These are phyloP conservation scores for Gilbertella persicaria DNA, from an alignment of 371 early-diverging fungal species.

Conservation along the genomic window DNA sequence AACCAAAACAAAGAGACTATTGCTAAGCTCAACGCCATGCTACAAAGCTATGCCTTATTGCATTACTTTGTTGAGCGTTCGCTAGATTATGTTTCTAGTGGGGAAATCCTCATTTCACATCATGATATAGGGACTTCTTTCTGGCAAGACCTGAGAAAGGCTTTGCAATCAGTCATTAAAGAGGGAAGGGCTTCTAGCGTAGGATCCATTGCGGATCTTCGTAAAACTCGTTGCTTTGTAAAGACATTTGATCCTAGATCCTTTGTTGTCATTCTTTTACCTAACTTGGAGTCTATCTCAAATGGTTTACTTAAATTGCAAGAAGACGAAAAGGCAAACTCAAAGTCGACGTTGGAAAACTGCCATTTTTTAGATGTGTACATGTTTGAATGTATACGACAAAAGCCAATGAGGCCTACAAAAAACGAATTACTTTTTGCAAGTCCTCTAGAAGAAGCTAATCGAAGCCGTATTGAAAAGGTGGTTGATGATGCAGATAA, in stretches of 20 bases:
- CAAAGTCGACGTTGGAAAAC: slow-evolving; percentile 8
- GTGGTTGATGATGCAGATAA: slow-evolving; percentile 8
- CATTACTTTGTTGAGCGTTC: slow-evolving; percentile 54
- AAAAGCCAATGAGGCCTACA: slow-evolving; percentile 47
- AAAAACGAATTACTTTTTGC: slow-evolving; percentile 17
- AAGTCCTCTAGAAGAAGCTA: slow-evolving; percentile 12
- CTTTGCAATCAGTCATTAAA: slow-evolving; percentile 23
- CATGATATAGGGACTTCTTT: slow-evolving; percentile 52
- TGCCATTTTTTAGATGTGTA: slow-evolving; percentile 32
- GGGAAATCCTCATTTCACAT: slow-evolving; percentile 56
- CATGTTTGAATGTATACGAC: slow-evolving; percentile 66
- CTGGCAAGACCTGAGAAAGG: slow-evolving; percentile 33
- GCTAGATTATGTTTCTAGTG: slow-evolving; percentile 49
- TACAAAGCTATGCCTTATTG: slow-evolving; percentile 36
- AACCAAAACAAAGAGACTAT: slow-evolving; percentile 30
- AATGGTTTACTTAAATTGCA: slow-evolving; percentile 31
- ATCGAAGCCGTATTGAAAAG: slow-evolving; percentile 6
- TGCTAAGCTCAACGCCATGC: slow-evolving; percentile 12
- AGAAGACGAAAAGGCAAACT: slow-evolving; percentile 1
- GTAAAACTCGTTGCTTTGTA: slow-evolving; percentile 68
- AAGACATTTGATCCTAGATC: slow-evolving; percentile 63
- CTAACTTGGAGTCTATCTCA: slow-evolving; percentile 54
- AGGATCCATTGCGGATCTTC: slow-evolving; percentile 28
- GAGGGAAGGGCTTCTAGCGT: slow-evolving; percentile 23
- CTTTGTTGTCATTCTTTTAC: slow-evolving; percentile 66